Evolutionary conservation across 306 rosid species (phyloP), one percentile per base, ranked within the genome.

Genomic region (Elaeagnus macrophylla): DNA sequence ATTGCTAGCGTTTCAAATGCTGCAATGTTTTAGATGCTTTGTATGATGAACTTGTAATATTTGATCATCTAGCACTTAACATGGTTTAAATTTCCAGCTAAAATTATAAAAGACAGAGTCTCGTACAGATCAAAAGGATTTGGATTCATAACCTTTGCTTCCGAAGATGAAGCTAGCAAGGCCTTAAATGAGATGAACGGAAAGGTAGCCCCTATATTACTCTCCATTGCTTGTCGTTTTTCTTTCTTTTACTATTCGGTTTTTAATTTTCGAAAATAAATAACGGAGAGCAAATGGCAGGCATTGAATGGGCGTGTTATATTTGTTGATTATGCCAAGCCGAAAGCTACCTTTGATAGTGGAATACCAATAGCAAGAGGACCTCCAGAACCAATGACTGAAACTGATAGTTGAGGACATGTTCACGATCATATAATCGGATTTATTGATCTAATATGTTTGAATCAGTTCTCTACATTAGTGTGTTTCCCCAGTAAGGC

Each of bases 131-230:
- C 95, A 15, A 90, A 83, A 75, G 95, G 97, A 39, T 90, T 86
- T 62, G 97, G 97, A 40, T 86, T 90, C 56, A 81, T 90, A 59
- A 83, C 97, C 61, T 81, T 79, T 68, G 95, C 91, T 46, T 86
- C 97, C 6, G 76, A 68, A 48, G 91, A 81, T 38, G 97, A 90
- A 62, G 94, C 95, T 19, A 81, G 79, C 54, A 79, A 73, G 35
- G 95, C 95, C 66, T 42, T 83, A 54, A 43, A 76, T 14, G 85
- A 75, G 72, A 81, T 90, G 95, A 90, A 83, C 39, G 94, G 89
- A 62, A 90, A 83, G 83, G 97, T 83, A 53, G 62, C 2, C 20
- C 54, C 50, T 32, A 11, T 41, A 15, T 43, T 51, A 45, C 44
- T 5, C 42, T 14, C 44, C 4, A 59, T 12, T 35, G 6, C 17